Percentiles rank a stretch among this genome's conserved stretches.
phyloP scores from a whole-genome alignment of 306 rosid genomes.

The Coriaria nepalensis region DNA sequence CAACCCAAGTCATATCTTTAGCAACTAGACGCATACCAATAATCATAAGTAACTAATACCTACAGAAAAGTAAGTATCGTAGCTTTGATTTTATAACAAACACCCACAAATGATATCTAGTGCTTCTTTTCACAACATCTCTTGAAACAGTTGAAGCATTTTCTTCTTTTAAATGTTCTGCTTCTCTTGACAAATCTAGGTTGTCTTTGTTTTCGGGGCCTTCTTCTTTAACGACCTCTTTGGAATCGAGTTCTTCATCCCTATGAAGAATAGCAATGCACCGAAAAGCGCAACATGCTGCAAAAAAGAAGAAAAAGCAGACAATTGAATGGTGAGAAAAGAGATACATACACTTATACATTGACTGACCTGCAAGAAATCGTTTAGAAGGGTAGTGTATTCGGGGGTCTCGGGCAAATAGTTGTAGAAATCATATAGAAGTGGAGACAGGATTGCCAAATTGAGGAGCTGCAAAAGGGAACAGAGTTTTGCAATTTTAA shows the following conservation, averaged over 20 bases:
- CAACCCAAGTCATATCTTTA: too few species aligned
- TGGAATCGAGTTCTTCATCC: constrained; percentile 50
- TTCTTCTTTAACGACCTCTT: constrained; percentile 47
- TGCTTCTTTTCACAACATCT: too few species aligned
- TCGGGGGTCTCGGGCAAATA: constrained; percentile 25
- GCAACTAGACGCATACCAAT: too few species aligned
- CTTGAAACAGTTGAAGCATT: neutral
- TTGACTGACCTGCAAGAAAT: constrained; percentile 58
- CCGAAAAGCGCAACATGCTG: constrained; percentile 60
- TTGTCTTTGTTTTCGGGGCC: constrained; percentile 36
- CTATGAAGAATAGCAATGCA: constrained; percentile 51
- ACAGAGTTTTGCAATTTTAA: neutral
- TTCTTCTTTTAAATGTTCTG: constrained; percentile 1
- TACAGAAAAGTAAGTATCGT: too few species aligned
- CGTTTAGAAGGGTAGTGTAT: constrained; percentile 31
- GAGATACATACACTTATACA: constrained; percentile 6
- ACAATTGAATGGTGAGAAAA: neutral
- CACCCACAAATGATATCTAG: too few species aligned
- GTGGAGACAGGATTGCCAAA: constrained; percentile 45
- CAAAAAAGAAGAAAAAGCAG: constrained; percentile 1
- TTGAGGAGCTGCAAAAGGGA: constrained; percentile 37
- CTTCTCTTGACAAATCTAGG: constrained; percentile 11
- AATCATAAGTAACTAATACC: too few species aligned
- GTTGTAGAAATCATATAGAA: constrained; percentile 79
- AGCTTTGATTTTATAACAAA: too few species aligned